Percentiles rank a stretch among this genome's conserved stretches.
Conservation (phyloP, 805 yeast species). For the Nakazawaea wickerhamii region DNA sequence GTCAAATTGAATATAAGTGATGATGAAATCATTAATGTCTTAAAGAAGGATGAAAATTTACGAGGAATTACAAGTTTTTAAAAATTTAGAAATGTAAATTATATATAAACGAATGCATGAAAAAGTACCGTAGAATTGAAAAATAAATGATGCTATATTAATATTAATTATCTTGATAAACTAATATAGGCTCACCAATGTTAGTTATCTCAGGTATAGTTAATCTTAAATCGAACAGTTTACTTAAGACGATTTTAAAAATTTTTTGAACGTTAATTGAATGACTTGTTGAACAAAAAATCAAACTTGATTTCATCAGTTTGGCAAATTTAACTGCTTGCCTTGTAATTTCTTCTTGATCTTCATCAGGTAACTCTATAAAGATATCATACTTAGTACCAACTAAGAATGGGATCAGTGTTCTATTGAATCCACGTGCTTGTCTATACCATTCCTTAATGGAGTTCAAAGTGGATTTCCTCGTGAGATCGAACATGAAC, state of each 20-base stretch:
- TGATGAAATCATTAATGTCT: slow-evolving; percentile 58
- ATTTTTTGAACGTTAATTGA: slow-evolving; percentile 92
- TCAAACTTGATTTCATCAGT: slow-evolving; percentile 80
- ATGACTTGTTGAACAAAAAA: slow-evolving; percentile 87
- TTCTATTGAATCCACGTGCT: slow-evolving; percentile 81
- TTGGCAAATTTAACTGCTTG: slow-evolving; percentile 80
- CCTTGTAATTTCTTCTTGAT: slow-evolving; percentile 78
- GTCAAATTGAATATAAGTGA: slow-evolving; percentile 64
- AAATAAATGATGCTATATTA: neutral
- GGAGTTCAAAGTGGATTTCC: slow-evolving; percentile 81
- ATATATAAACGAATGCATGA: neutral
- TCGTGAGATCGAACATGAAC: slow-evolving; percentile 84
- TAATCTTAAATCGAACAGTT: slow-evolving; percentile 81
- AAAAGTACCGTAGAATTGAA: neutral
- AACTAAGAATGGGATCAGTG: slow-evolving; percentile 84
- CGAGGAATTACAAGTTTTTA: slow-evolving; percentile 8
- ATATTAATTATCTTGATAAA: slow-evolving; percentile 41
- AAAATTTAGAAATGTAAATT: neutral
- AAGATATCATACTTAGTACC: slow-evolving; percentile 94
- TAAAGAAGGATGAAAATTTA: slow-evolving; percentile 50
- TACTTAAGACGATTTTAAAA: slow-evolving; percentile 83
- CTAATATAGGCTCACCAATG: slow-evolving; percentile 86
- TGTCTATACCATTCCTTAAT: slow-evolving; percentile 93
- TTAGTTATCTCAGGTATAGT: slow-evolving; percentile 79
- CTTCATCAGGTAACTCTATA: slow-evolving; percentile 69